These are phyloP conservation scores for Nadsonia commutata DNA, from an alignment of 1,139 yeast genomes.

Conservation along the genomic window DNA sequence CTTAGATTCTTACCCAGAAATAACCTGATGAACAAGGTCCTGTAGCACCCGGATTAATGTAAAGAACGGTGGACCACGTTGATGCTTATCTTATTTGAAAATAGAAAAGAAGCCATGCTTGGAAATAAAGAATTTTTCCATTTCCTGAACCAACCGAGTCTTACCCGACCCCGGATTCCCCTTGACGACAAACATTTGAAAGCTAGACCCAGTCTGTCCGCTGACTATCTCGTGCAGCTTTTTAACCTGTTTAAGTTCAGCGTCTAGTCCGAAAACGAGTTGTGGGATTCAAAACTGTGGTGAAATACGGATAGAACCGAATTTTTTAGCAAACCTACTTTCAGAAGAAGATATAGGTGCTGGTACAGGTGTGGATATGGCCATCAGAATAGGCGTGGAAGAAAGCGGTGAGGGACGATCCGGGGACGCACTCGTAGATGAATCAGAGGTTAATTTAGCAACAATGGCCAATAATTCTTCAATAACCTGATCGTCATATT, in stretches of 20 bases:
- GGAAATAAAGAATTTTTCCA: slow-evolving; percentile 27
- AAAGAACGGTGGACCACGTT: slow-evolving; percentile 23
- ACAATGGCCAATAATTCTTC: slow-evolving; percentile 25
- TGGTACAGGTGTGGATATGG: not conserved
- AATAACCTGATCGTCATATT: slow-evolving; percentile 26
- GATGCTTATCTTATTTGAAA: slow-evolving; percentile 30
- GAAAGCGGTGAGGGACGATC: too few relatives aligned
- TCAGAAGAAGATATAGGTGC: not conserved
- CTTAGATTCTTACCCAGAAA: slow-evolving; percentile 27
- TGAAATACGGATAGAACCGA: slow-evolving; percentile 10
- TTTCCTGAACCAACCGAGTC: slow-evolving; percentile 30
- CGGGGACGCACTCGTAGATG: not conserved
- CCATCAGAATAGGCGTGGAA: too few relatives aligned
- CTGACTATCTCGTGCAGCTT: slow-evolving; percentile 18
- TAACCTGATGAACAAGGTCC: slow-evolving; percentile 29
- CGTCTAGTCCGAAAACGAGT: slow-evolving; percentile 27
- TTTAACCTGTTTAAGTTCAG: slow-evolving; percentile 20
- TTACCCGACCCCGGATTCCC: slow-evolving; percentile 40
- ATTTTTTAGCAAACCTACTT: not conserved
- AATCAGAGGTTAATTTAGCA: slow-evolving; percentile 11
- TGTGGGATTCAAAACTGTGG: slow-evolving; percentile 22
- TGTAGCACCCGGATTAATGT: slow-evolving; percentile 27
- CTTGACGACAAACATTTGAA: slow-evolving; percentile 25
- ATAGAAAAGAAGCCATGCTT: slow-evolving; percentile 28
- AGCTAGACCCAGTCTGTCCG: slow-evolving; percentile 14